Conservation (phyloP, 2,329 filamentous ascomycete genomes). For the Talaromyces sp. region DNA sequence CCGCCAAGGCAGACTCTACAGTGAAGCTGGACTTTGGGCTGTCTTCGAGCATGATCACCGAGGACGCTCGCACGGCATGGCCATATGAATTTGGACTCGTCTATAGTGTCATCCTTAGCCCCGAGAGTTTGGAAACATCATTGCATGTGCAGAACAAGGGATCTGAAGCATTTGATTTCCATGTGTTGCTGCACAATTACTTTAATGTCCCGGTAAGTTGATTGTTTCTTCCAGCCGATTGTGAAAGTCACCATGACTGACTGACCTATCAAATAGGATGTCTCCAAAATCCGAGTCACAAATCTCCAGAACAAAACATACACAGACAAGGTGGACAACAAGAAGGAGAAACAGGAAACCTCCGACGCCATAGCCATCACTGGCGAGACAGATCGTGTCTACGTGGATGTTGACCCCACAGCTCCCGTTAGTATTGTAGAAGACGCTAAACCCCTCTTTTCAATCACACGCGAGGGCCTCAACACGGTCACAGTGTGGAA, state of each 20-base stretch:
- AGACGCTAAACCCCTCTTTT: constrained; percentile 57
- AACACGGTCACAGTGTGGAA: constrained; percentile 94
- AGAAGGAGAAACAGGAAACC: constrained; percentile 58
- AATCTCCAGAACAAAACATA: constrained; percentile 74
- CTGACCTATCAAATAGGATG: constrained; percentile 55
- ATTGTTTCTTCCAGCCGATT: not conserved
- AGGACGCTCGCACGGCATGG: constrained; percentile 68
- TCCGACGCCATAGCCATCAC: constrained; percentile 62
- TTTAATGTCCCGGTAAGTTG: constrained; percentile 66
- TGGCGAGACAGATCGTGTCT: constrained; percentile 81
- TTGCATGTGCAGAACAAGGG: constrained; percentile 88
- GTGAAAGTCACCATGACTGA: not conserved
- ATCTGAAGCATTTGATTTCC: constrained; percentile 76
- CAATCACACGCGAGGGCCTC: constrained; percentile 76
- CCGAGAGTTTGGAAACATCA: constrained; percentile 68
- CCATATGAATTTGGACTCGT: constrained; percentile 81
- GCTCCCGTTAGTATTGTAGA: constrained; percentile 30
- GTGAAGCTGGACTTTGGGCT: constrained; percentile 97
- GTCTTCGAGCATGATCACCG: constrained; percentile 63
- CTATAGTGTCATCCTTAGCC: constrained; percentile 83
- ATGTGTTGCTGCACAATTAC: constrained; percentile 88
- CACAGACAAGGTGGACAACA: constrained; percentile 73
- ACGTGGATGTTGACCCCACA: constrained; percentile 57
- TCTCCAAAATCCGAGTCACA: constrained; percentile 63
- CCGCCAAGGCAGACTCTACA: constrained; percentile 52